phyloP scores from a whole-genome alignment of 2,329 filamentous ascomycete species.

The Xylariaceae sp. region DNA sequence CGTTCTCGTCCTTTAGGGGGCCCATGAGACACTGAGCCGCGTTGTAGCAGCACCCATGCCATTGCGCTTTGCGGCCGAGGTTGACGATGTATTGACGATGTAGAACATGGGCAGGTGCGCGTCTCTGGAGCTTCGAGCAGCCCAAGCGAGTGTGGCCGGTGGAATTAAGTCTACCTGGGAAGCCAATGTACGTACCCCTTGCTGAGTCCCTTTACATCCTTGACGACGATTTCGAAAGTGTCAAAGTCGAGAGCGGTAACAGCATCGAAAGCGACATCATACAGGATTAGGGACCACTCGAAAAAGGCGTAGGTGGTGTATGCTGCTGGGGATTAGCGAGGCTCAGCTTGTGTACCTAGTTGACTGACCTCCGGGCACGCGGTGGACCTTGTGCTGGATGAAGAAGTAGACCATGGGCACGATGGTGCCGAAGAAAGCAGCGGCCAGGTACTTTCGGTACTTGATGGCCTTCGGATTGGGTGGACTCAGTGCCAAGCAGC shows the following conservation, averaged over 20 bases:
- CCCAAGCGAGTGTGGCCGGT: constrained; percentile 21
- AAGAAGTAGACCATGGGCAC: constrained; percentile 93
- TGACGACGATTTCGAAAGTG: constrained; percentile 78
- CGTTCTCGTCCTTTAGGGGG: too few species aligned
- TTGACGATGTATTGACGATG: too few species aligned
- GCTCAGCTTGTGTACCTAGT: background rate
- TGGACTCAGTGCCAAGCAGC: constrained; percentile 82
- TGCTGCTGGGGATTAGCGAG: constrained; percentile 42
- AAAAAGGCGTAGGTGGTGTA: constrained; percentile 98
- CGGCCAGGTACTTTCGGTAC: constrained; percentile 79
- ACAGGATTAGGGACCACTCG: constrained; percentile 90
- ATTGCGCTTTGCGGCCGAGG: too few species aligned
- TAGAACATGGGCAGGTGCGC: too few species aligned
- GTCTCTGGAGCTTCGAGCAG: constrained; percentile 4
- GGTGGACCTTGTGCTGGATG: constrained; percentile 97
- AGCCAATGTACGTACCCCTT: constrained; percentile 99
- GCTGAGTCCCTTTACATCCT: constrained; percentile 81
- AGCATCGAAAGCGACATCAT: constrained; percentile 94
- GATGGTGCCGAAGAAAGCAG: constrained; percentile 82
- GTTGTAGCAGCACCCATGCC: too few species aligned
- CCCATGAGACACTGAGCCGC: too few species aligned
- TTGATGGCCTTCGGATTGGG: constrained; percentile 74
- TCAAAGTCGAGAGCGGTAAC: constrained; percentile 89
- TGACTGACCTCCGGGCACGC: constrained; percentile 75
- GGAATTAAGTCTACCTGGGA: constrained; percentile 61